Base-by-base conservation (phyloP, 2,329 filamentous ascomycete genomes). In the Phialophora verrucosa region DNA sequence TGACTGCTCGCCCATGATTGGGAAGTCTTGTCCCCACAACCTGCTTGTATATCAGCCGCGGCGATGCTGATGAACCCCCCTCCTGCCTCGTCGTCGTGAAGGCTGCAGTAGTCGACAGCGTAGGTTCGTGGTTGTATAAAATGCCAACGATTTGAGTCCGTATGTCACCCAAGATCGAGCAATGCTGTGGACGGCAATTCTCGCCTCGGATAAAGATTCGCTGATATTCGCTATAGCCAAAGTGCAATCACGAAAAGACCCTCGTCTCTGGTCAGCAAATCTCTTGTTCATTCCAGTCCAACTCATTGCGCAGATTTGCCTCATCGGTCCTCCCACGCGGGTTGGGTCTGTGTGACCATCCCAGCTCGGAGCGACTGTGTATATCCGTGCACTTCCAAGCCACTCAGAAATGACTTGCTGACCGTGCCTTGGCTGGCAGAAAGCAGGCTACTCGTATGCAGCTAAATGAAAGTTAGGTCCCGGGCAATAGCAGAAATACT, bases 171-270 rank as follows among this genome's bases (percentile, higher is more conserved):
- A 25, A 6, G 29, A 29, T 17, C 14, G 8, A 20, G 25, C n/a
- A n/a, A 31, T 35, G 10, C 42, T 56, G 25, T 47, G 35, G 7
- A 35, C n/a, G 54, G 61, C n/a, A 63, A 63, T 63, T 63, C 53
- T 63, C 61, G 61, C 61, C 61, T 63, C 44, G n/a, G 61, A 29
- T 23, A 25, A 51, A 32, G 35, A 4, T 54, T 58, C 54, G 42
- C 61, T 58, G 61, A 42, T 51, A 58, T 17, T 62, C 17, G 6
- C 6, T 44, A 2, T 7, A 2, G 38, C 38, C 38, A 44, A 44
- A 7, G 17, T 31, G 60, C 38, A 17, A 4, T 56, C 14, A 7
- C 29, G 12, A 23, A 31, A 5, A 56, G 20, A 8, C 29, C 10
- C 12, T 56, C 27, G 27, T 12, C 25, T 44, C 17, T n/a, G 17